Evolutionary conservation across 306 rosid species (phyloP).

Genomic region (Malus sieversii): DNA sequence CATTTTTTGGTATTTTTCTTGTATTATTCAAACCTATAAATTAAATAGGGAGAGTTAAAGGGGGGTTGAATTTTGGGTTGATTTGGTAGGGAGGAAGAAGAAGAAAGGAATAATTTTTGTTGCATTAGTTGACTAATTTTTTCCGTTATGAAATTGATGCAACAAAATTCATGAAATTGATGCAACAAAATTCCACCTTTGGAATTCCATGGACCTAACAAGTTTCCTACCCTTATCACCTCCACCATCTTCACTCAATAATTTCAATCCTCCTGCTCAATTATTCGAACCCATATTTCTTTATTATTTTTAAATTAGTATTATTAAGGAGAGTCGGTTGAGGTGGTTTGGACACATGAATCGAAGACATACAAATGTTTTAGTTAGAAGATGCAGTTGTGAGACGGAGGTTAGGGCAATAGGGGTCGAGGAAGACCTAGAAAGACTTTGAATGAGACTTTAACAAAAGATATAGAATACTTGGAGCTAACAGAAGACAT

Average conservation of each 20-base stretch:
- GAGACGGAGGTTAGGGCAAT: too few species aligned
- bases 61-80: slow-evolving; percentile 40
- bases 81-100: slow-evolving; percentile 24
- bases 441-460: too few species aligned
- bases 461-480: too few species aligned
- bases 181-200: slow-evolving; percentile 4
- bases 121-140: slow-evolving; percentile 17
- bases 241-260: not conserved
- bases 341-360: too few species aligned
- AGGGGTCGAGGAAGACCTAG: too few species aligned
- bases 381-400: too few species aligned
- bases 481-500: too few species aligned
- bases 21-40: not conserved
- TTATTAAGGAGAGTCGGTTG: too few species aligned
- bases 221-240: not conserved
- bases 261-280: too few species aligned
- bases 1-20: not conserved
- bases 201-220: slow-evolving; percentile 11
- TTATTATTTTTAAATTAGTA: too few species aligned
- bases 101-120: not conserved
- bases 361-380: too few species aligned
- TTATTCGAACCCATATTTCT: too few species aligned
- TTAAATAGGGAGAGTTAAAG: slow-evolving; percentile 20
- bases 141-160: slow-evolving; percentile 1
- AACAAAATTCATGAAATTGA: slow-evolving; percentile 10